Evolutionary conservation across 129 eudicot genomes (phyloP).

Genomic region (Flaveria ramosissima): DNA sequence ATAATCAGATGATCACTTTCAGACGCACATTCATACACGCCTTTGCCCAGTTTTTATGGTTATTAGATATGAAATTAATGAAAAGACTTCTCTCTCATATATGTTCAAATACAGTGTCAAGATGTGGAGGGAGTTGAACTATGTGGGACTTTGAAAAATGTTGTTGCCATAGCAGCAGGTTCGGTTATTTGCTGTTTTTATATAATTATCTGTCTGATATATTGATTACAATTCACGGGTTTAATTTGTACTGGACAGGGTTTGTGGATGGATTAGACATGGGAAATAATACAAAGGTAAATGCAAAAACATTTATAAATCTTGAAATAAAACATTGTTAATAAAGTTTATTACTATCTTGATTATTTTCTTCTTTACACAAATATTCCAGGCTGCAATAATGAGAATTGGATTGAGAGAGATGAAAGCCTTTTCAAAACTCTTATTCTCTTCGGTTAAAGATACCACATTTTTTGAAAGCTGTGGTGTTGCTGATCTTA

Average conservation of each 20-base stretch:
- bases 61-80: not conserved
- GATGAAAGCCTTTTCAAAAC: conserved; percentile 96
- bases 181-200: not conserved
- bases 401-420: conserved; percentile 98
- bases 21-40: not conserved
- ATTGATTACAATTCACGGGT: not conserved
- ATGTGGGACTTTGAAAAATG: conserved; percentile 95
- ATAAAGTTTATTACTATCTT: conserved; percentile 17
- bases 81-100: not conserved
- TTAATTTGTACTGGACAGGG: conserved; percentile 49
- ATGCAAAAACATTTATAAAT: not conserved
- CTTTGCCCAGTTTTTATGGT: conserved; percentile 8
- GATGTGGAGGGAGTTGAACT: conserved; percentile 99
- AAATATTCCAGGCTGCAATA: conserved; percentile 79
- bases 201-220: not conserved
- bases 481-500: conserved; percentile 98
- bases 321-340: not conserved
- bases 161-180: conserved; percentile 99
- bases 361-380: conserved; percentile 20
- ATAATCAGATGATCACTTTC: conserved; percentile 1
- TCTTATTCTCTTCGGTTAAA: conserved; percentile 80
- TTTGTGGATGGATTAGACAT: conserved; percentile 96
- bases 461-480: conserved; percentile 96
- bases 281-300: conserved; percentile 99
- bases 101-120: conserved; percentile 57